Evolutionary conservation across 768 basidiomycete genomes (phyloP).

Genomic region (Tylopilus vinaceipallidus): DNA sequence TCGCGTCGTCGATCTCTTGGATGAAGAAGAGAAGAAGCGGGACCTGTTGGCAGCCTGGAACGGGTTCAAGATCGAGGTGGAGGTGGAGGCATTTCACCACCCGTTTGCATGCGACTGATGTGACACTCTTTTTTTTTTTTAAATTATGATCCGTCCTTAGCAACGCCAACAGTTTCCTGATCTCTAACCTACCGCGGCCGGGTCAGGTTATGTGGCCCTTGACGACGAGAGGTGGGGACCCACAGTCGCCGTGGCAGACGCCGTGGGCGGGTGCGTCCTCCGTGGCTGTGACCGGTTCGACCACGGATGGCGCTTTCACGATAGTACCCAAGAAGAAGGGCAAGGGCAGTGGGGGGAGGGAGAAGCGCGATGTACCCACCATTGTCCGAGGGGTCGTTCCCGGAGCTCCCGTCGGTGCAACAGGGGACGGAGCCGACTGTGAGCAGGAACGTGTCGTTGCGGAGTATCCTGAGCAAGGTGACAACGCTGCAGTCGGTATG

Average conservation of each 20-base stretch:
- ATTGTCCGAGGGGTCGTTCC: conserved; percentile 60
- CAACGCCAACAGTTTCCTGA: conserved; percentile 87
- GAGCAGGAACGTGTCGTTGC: conserved; percentile 63
- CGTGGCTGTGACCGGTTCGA: conserved; percentile 42
- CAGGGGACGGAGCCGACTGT: conserved; percentile 45
- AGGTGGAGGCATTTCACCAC: conserved; percentile 53
- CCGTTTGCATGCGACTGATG: too few relatives aligned
- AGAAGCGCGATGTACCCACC: conserved; percentile 19
- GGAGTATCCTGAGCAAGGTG: conserved; percentile 48
- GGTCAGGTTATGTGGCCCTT: conserved; percentile 68
- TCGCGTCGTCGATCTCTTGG: conserved; percentile 70
- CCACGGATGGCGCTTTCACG: too few relatives aligned
- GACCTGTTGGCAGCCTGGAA: conserved; percentile 78
- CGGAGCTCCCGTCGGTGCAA: conserved; percentile 56
- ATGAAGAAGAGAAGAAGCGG: conserved; percentile 81
- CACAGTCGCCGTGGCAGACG: conserved; percentile 51
- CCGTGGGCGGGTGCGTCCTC: too few relatives aligned
- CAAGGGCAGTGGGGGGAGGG: background rate
- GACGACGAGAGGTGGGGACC: conserved; percentile 27
- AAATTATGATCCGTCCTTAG: conserved; percentile 35
- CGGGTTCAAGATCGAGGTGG: conserved; percentile 83
- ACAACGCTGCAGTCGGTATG: conserved; percentile 32
- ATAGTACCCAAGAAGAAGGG: conserved; percentile 10
- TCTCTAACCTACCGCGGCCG: conserved; percentile 54
- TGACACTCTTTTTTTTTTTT: too few relatives aligned